phyloP scores from a whole-genome alignment of 305 asterid species.

The Solanum aculeatissimum region DNA sequence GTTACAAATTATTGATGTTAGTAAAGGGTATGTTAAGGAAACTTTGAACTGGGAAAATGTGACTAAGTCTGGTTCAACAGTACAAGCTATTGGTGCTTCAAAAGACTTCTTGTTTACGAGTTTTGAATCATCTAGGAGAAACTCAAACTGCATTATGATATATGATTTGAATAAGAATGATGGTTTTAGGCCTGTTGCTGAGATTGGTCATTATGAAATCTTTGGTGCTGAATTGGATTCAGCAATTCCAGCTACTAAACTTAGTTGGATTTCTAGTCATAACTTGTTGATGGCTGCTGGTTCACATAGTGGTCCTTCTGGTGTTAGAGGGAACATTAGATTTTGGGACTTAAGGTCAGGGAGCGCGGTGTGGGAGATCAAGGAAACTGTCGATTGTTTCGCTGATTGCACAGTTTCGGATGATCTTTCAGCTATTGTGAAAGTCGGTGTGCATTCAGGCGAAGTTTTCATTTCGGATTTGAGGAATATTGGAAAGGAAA shows the following conservation, averaged over 20 bases:
- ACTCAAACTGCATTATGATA: slow-evolving; percentile 73
- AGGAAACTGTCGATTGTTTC: slow-evolving; percentile 73
- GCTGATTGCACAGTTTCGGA: slow-evolving; percentile 63
- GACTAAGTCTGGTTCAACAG: slow-evolving; percentile 76
- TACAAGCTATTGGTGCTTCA: slow-evolving; percentile 80
- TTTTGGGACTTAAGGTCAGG: slow-evolving; percentile 87
- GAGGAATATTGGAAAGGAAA: slow-evolving; percentile 35
- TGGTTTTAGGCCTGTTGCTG: slow-evolving; percentile 36
- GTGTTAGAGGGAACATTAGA: slow-evolving; percentile 63
- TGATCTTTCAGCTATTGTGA: slow-evolving; percentile 40
- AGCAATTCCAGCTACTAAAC: slow-evolving; percentile 79
- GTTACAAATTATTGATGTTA: slow-evolving; percentile 67
- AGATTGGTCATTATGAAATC: slow-evolving; percentile 65
- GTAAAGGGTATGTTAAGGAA: slow-evolving; percentile 44
- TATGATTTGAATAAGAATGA: slow-evolving; percentile 35
- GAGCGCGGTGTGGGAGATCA: slow-evolving; percentile 51
- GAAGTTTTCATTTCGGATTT: slow-evolving; percentile 60
- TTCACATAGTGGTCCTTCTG: slow-evolving; percentile 82
- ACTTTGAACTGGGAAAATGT: slow-evolving; percentile 86
- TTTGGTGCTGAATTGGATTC: slow-evolving; percentile 85
- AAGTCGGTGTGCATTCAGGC: slow-evolving; percentile 76
- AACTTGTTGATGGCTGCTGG: slow-evolving; percentile 91
- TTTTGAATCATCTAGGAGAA: slow-evolving; percentile 82
- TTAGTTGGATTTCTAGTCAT: slow-evolving; percentile 56
- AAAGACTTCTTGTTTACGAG: slow-evolving; percentile 60